These are phyloP conservation scores for Penicillium italicum DNA, from an alignment of 2,329 filamentous ascomycete species.

Conservation along the genomic window DNA sequence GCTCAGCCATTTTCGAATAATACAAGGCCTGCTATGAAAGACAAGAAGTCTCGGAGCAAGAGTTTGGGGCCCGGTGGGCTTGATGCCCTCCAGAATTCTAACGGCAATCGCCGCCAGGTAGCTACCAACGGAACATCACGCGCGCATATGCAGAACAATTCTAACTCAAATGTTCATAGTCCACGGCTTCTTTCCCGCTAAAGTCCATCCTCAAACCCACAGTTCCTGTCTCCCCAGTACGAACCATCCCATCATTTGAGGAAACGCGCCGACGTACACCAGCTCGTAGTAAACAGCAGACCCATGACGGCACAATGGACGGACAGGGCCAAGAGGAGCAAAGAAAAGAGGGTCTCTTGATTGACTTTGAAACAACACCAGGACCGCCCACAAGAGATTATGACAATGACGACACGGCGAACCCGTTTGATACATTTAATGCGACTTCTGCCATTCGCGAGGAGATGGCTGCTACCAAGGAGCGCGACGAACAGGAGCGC, in stretches of 20 bases:
- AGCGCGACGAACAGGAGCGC: slow-evolving; percentile 65
- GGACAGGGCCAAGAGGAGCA: slow-evolving; percentile 13
- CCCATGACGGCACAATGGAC: slow-evolving; percentile 12
- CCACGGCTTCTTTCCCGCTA: slow-evolving; percentile 42
- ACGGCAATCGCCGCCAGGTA: slow-evolving; percentile 78
- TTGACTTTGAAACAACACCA: slow-evolving; percentile 44
- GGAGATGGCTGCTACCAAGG: slow-evolving; percentile 62
- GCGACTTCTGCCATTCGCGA: slow-evolving; percentile 38
- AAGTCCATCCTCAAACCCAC: slow-evolving; percentile 80
- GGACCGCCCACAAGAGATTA: slow-evolving; percentile 31
- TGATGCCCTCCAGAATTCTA: slow-evolving; percentile 71
- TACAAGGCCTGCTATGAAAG: slow-evolving; percentile 39
- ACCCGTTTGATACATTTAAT: slow-evolving; percentile 48
- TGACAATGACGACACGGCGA: slow-evolving; percentile 44
- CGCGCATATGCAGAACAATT: slow-evolving; percentile 2
- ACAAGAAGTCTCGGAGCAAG: slow-evolving; percentile 80
- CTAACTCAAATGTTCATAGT: slow-evolving; percentile 32
- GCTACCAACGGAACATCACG: slow-evolving; percentile 23
- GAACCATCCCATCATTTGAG: slow-evolving; percentile 60
- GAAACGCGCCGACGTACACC: slow-evolving; percentile 46
- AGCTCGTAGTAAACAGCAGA: slow-evolving; percentile 30
- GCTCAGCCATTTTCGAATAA: slow-evolving; percentile 26
- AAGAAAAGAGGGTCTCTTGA: slow-evolving; percentile 35
- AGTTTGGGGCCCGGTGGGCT: slow-evolving; percentile 90
- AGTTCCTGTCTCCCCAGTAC: slow-evolving; percentile 62